Conservation (phyloP, 1,284 basidiomycete species). For the Cutaneotrichosporon sp. region DNA sequence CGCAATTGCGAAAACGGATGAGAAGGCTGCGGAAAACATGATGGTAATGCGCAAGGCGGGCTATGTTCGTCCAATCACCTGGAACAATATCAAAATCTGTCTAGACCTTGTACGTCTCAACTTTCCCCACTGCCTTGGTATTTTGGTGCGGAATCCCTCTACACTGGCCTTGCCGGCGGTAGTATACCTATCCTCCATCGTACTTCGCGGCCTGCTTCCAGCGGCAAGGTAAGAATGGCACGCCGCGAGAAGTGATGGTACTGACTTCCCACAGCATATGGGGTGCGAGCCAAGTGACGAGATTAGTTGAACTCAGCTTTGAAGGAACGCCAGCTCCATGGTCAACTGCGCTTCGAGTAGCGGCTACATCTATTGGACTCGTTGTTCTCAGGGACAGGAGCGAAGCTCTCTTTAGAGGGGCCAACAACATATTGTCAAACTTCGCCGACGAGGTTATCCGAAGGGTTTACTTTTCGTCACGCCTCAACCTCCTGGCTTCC, state of each 20-base stretch:
- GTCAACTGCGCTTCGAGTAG: background rate
- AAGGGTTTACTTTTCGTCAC: constrained; percentile 66
- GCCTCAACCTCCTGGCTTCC: constrained; percentile 68
- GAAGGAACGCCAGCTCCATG: background rate
- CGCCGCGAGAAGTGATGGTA: no score
- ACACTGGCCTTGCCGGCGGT: background rate
- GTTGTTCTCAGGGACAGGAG: background rate
- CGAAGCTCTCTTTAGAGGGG: background rate
- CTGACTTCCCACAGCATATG: constrained; percentile 1
- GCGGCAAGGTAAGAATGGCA: constrained; percentile 1
- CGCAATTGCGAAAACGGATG: no score
- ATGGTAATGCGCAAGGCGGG: background rate
- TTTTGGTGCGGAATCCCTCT: background rate
- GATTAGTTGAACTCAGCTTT: constrained; percentile 8
- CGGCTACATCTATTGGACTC: background rate
- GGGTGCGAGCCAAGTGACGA: constrained; percentile 3
- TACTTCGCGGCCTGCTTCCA: background rate
- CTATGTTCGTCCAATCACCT: background rate
- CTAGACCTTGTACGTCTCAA: constrained; percentile 2
- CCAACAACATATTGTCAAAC: background rate
- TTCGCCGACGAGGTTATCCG: constrained; percentile 61
- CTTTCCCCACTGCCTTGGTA: background rate
- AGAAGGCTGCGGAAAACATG: no score
- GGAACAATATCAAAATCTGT: constrained; percentile 1
- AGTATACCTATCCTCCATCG: background rate